Evolutionary conservation across 495 filamentous ascomycete genomes (phyloP), one percentile per base, ranked within the genome.

Genomic region (Neurospora sp.): DNA sequence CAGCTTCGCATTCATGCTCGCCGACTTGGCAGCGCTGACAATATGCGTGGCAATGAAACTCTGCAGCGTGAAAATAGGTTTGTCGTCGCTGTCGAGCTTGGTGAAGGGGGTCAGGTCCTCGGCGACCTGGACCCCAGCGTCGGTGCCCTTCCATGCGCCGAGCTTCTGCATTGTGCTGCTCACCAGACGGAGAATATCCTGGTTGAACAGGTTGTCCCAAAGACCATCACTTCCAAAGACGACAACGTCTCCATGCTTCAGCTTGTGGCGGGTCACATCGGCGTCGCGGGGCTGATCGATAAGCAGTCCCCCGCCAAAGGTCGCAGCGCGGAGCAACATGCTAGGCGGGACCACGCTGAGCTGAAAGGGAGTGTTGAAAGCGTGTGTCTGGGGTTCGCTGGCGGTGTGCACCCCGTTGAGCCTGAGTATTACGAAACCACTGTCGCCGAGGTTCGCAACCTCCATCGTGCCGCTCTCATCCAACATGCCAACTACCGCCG

Each of bases 331-430:
- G 7, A 87, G 85, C 62, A 92, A 87, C 84, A 97, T 90, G 76
- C 87, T 89, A 10, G 91, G 87, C 7, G 96, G 95, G 44, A 97
- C 90, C 74, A 97, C 89, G 74, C 93, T 94, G 23, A 99, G 89
- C 82, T 99, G 96, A 81, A 91, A 98, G 3, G 96, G 96, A 0
- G 95, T 98, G 82, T 99, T 99, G 86, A 99, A 99, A 31, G 92
- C 93, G 80, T 99, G 96, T 0, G 93, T 98, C 81, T 99, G 96
- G 31, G 93, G 91, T 42, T 90, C 86, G 5, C 94, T 96, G 79
- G 89, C 89, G 59, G 92, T 87, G 77, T 94, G 92, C 20, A 98
- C 91, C 14, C 91, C 92, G 76, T 93, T 95, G 40, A 91, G 86
- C 31, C 94, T 89, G 71, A 98, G 82, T 69, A 97, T 89, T 31